Base-by-base conservation (phyloP, 2,329 filamentous ascomycete genomes). In the Neonectria faginata region DNA sequence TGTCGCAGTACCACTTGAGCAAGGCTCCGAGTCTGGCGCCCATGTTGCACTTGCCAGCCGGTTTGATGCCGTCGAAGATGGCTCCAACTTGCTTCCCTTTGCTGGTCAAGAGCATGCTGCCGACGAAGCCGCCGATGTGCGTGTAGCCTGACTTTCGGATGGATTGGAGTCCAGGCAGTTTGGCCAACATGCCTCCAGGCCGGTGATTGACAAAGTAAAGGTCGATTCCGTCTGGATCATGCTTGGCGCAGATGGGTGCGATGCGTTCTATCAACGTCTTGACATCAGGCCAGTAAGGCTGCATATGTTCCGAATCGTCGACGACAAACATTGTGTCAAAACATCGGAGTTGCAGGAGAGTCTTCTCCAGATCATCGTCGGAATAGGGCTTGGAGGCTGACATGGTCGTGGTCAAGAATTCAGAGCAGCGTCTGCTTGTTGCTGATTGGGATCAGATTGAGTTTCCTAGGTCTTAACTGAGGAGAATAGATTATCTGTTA, bases 121-220 rank as follows among this genome's bases (percentile, higher is more conserved):
- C 62, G 11, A 60, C 62, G 33, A 64, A 64, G 27, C 57, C 62
- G 29, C 62, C 57, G 39, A 64, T 64, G 52, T 56, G 44, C n/a
- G 51, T 59, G 52, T 64, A 64, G 44, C 62, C 62, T 44, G 62
- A 64, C 52, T 61, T 60, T 18, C 62, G 62, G 45, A 64, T 62
- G 36, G 59, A 57, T 36, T 62, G 59, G 25, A 62, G 22, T 3
- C 59, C 57, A 20, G 57, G 57, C 33, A 64, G n/a, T 18, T 60
- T 64, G 33, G 63, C 59, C 36, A 62, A 25, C n/a, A 62, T n/a
- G 33, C 63, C 63, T 18, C 63, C 59, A 1, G 63, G 59, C 4
- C 63, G 58, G 57, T 65, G 63, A 36, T 65, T 65, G 45, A 65
- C 45, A 44, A 65, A 65, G 54, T 62, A 65, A 9, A 65, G 53